Percentiles rank a stretch among this genome's conserved stretches.
These are phyloP conservation scores for Phytophthora podocarpi DNA, from an alignment of 352 stramenopile species.

Conservation along the genomic window DNA sequence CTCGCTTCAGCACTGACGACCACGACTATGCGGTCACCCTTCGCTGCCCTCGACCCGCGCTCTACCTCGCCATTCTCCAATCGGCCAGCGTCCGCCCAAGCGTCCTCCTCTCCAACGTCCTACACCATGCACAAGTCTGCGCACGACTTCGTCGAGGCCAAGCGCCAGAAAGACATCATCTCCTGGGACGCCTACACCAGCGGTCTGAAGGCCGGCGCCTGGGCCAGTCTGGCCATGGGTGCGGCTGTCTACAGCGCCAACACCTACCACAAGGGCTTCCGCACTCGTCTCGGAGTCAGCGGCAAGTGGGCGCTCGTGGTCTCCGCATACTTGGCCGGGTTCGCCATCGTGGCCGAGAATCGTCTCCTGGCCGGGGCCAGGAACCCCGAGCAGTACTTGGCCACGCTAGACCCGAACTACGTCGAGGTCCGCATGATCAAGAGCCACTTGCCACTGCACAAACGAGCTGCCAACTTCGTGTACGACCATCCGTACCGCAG, in stretches of 20 bases:
- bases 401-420: slow-evolving; percentile 37
- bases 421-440: slow-evolving; percentile 25
- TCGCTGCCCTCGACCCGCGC: no score
- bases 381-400: slow-evolving; percentile 48
- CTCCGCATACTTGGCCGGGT: slow-evolving; percentile 41
- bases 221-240: slow-evolving; percentile 23
- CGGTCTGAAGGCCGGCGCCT: slow-evolving; percentile 37
- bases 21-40: no score
- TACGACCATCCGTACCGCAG: slow-evolving; percentile 51
- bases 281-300: slow-evolving; percentile 43
- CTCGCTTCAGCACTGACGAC: no score
- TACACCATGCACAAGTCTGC: slow-evolving; percentile 27
- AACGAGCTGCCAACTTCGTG: slow-evolving; percentile 43
- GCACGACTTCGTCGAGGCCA: slow-evolving; percentile 24
- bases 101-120: neutral
- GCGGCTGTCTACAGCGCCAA: slow-evolving; percentile 37
- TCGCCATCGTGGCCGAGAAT: slow-evolving; percentile 45
- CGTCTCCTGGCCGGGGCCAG: slow-evolving; percentile 35
- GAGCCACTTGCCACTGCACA: slow-evolving; percentile 28
- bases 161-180: slow-evolving; percentile 43
- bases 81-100: slow-evolving; percentile 8
- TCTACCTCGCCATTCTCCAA: slow-evolving; percentile 19
- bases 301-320: slow-evolving; percentile 51
- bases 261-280: slow-evolving; percentile 44
- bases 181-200: slow-evolving; percentile 36